Conservation (phyloP, 2,329 filamentous ascomycete genomes). For the Tothia fuscella region DNA sequence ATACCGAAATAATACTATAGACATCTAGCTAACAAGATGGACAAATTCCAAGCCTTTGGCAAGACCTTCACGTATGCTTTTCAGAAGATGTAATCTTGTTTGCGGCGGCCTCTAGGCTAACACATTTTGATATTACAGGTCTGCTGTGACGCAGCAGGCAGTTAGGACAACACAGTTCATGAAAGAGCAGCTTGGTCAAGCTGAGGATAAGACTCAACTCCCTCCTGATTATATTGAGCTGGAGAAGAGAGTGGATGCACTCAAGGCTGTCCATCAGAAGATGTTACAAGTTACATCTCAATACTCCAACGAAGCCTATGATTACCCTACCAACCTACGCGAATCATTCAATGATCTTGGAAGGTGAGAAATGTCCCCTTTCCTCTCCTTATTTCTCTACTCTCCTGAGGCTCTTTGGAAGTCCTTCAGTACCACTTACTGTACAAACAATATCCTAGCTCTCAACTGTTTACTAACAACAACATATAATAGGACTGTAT, state of each 20-base stretch:
- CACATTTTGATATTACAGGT: slow-evolving; percentile 46
- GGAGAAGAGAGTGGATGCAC: slow-evolving; percentile 94
- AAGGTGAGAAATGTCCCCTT: too few relatives aligned
- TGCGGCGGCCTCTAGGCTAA: too few relatives aligned
- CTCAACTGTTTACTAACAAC: too few relatives aligned
- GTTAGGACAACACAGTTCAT: slow-evolving; percentile 93
- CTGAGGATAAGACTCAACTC: slow-evolving; percentile 94
- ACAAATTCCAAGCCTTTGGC: slow-evolving; percentile 57
- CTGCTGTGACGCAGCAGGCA: slow-evolving; percentile 82
- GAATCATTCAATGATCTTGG: slow-evolving; percentile 96
- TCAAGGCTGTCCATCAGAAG: slow-evolving; percentile 95
- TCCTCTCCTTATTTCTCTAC: too few relatives aligned
- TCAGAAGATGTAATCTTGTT: too few relatives aligned
- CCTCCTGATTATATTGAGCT: slow-evolving; percentile 96
- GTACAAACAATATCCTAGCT: too few relatives aligned
- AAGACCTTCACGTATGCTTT: slow-evolving; percentile 54
- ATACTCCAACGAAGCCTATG: slow-evolving; percentile 77
- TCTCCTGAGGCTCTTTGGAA: too few relatives aligned
- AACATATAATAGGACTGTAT: too few relatives aligned
- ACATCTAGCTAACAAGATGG: slow-evolving; percentile 43
- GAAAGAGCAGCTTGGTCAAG: slow-evolving; percentile 93
- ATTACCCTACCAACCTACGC: slow-evolving; percentile 96
- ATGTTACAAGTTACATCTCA: slow-evolving; percentile 93
- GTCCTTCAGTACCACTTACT: too few relatives aligned
- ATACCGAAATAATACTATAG: too few relatives aligned